Percentiles rank a stretch among this genome's conserved stretches.
These are phyloP conservation scores for Coemansia sp. DNA, from an alignment of 371 early-diverging fungal genomes.

Conservation along the genomic window DNA sequence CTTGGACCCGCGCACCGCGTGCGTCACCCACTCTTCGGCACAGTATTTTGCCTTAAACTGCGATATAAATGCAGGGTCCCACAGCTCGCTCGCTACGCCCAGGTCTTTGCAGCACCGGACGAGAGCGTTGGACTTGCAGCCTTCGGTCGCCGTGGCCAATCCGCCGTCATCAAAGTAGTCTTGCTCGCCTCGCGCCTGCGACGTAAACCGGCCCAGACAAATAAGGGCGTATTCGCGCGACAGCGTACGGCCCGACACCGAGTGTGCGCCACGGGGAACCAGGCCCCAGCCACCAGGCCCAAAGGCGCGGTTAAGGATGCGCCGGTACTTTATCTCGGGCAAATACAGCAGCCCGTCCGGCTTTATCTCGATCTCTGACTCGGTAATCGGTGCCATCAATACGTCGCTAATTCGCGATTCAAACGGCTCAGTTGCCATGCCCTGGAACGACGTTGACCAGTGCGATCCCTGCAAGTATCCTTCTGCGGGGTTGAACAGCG, in stretches of 20 bases:
- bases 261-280: conserved; percentile 89
- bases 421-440: conserved; percentile 48
- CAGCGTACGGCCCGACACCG: conserved; percentile 70
- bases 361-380: conserved; percentile 86
- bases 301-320: conserved; percentile 90
- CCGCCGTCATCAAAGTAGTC: conserved; percentile 76
- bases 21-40: conserved; percentile 74
- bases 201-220: conserved; percentile 80
- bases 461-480: conserved; percentile 76
- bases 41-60: conserved; percentile 80
- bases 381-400: conserved; percentile 68
- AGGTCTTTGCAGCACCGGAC: conserved; percentile 97
- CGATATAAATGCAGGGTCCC: conserved; percentile 90
- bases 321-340: conserved; percentile 95
- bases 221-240: conserved; percentile 91
- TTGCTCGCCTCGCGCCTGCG: conserved; percentile 95
- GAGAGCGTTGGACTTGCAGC: conserved; percentile 90
- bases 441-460: conserved; percentile 70
- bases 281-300: conserved; percentile 96
- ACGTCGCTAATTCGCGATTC: conserved; percentile 60
- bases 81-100: conserved; percentile 89
- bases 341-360: conserved; percentile 92
- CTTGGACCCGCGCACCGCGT: conserved; percentile 67
- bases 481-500: conserved; percentile 95
- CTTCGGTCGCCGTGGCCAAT: conserved; percentile 87